Evolutionary conservation across 2,329 filamentous ascomycete genomes (phyloP), one percentile per base, ranked within the genome.

Genomic region (Alternaria solani): DNA sequence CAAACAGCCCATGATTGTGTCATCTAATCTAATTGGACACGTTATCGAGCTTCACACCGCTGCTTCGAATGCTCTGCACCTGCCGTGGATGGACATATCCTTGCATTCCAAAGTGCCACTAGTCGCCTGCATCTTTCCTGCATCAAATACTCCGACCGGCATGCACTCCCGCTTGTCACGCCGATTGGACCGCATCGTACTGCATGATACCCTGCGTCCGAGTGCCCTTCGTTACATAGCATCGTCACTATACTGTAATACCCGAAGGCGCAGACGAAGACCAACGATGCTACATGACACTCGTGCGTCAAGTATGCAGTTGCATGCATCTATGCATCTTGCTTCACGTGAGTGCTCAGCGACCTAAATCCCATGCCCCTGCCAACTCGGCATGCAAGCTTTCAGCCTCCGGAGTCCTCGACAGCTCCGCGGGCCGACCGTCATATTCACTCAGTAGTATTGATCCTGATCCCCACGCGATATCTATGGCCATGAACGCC

Each of bases 311-410:
- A 38, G 32, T 16, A 44, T 41, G 32, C 18, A 44, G 34, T 43
- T 38, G 32, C 16, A 44, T 41, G 32, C 18, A 44, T 41, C 43
- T 38, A 49, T 49, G 44, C 28, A 12, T 8, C 42, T 39, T 28
- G 18, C 23, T 38, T 48, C 58, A 61, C 48, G 53, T 61, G 58
- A n/a, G 9, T 43, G 41, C 26, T 8, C 36, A 34, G 32, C 20
- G 28, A n/a, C n/a, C 18, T 23, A 20, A 26, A 42, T 41, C 42
- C n/a, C 18, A 48, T 11, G 8, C 46, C 38, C 39, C 26, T 30
- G 20, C 42, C 44, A 52, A 42, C 58, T 42, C 14, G 25, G 6
- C 32, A 20, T 47, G n/a, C 20, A 48, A 20, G 20, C 28, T 28
- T 46, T 26, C 51, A 55, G 52, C 26, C 32, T 38, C 32, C 25